These are phyloP conservation scores for Crassisporium funariophilum DNA, from an alignment of 768 basidiomycete species.

Conservation along the genomic window DNA sequence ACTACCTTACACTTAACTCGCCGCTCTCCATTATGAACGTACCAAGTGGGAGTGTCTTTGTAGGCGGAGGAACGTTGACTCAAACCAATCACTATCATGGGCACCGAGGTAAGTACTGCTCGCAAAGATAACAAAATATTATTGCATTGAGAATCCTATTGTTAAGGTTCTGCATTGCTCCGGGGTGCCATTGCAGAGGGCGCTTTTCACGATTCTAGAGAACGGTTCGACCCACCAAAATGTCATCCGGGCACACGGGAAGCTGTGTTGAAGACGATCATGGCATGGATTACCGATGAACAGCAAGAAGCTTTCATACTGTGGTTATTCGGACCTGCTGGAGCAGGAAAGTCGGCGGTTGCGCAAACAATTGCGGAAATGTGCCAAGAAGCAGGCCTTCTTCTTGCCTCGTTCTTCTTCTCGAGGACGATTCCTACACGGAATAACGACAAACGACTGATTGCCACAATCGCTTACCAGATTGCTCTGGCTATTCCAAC, in stretches of 20 bases:
- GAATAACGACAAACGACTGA: neutral
- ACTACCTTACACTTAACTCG: too few species aligned
- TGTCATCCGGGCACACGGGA: conserved; percentile 17
- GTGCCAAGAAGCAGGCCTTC: neutral
- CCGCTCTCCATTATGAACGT: too few species aligned
- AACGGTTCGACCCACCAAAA: conserved; percentile 14
- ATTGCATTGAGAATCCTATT: too few species aligned
- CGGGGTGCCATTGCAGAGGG: too few species aligned
- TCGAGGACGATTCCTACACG: neutral
- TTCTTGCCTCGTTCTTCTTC: conserved; percentile 8
- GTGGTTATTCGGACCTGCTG: conserved; percentile 14
- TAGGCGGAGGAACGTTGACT: too few species aligned
- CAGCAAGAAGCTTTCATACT: neutral
- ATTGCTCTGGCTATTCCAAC: neutral
- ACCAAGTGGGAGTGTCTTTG: too few species aligned
- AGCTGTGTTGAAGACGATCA: too few species aligned
- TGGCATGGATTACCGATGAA: too few species aligned
- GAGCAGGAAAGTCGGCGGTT: conserved; percentile 12
- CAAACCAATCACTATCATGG: too few species aligned
- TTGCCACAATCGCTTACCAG: conserved; percentile 8
- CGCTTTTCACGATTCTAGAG: conserved; percentile 17
- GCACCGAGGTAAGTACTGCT: too few species aligned
- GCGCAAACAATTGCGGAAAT: conserved; percentile 5
- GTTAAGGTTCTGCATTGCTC: too few species aligned
- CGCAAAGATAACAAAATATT: too few species aligned